Percentiles rank a stretch among this genome's conserved stretches.
Conservation (phyloP, 2,329 filamentous ascomycete genomes). For the Chaetomium globosum region DNA sequence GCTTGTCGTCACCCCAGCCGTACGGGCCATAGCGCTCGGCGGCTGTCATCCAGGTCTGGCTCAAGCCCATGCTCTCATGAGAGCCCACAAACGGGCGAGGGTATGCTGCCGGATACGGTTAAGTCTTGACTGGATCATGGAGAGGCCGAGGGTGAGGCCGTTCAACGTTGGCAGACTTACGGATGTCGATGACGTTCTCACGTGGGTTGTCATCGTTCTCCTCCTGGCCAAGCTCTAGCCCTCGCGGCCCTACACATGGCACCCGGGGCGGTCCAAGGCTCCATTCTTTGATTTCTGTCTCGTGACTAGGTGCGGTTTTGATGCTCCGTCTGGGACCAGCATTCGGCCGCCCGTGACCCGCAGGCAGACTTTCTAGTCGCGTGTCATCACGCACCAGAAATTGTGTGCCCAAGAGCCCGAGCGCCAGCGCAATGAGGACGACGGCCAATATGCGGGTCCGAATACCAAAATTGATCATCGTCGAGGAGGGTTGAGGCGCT, state of each 20-base stretch:
- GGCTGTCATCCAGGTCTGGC: constrained; percentile 22
- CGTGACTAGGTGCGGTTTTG: neutral
- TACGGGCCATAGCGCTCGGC: constrained; percentile 21
- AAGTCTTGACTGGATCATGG: neutral
- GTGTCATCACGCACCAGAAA: neutral
- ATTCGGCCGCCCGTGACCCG: neutral
- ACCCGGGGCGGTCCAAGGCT: neutral
- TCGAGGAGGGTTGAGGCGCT: neutral
- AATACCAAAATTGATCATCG: neutral
- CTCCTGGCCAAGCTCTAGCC: neutral
- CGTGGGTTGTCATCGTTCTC: constrained; percentile 12
- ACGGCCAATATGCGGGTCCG: neutral
- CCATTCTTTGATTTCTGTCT: constrained; percentile 13
- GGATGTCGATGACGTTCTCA: constrained; percentile 16
- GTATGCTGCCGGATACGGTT: neutral
- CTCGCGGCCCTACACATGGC: constrained; percentile 11
- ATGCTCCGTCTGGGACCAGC: neutral
- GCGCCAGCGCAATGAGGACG: neutral
- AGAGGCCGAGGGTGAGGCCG: too few relatives aligned
- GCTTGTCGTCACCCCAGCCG: constrained; percentile 17
- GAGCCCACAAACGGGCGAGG: constrained; percentile 18
- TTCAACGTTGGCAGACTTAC: constrained; percentile 5
- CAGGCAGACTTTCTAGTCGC: constrained; percentile 7
- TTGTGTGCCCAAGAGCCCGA: neutral
- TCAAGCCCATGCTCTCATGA: constrained; percentile 11